Evolutionary conservation across 225 moss, liverwort and hornwort genomes (phyloP).

Genomic region (Asterella californica): DNA sequence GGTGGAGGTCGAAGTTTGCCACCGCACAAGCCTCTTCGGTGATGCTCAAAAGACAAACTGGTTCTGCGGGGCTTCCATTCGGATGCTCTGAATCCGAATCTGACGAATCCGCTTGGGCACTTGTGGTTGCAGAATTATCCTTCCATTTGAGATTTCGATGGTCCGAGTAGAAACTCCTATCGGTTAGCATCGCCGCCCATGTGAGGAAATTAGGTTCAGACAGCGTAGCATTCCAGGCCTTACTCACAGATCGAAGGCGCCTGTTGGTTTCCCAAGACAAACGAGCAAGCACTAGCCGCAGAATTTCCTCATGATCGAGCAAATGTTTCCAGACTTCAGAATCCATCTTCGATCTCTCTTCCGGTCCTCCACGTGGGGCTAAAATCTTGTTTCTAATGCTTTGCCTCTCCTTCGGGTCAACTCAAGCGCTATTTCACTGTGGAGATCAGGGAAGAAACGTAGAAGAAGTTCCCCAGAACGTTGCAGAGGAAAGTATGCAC

Average conservation of each 20-base stretch:
- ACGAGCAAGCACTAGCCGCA: not conserved
- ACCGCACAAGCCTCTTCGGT: not conserved
- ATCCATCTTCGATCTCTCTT: not conserved
- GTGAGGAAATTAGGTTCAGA: slow-evolving; percentile 14
- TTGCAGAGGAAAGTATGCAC: too few species aligned
- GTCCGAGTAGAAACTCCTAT: not conserved
- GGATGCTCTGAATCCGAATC: too few species aligned
- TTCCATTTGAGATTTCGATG: not conserved
- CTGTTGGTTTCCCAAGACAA: not conserved
- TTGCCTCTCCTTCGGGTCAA: too few species aligned
- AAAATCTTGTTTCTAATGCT: too few species aligned
- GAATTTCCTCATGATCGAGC: slow-evolving; percentile 12
- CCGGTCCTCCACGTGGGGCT: not conserved
- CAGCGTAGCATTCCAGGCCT: slow-evolving; percentile 1
- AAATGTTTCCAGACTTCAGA: slow-evolving; percentile 9
- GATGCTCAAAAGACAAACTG: slow-evolving; percentile 10
- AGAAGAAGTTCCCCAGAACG: too few species aligned
- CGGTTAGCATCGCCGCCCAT: not conserved
- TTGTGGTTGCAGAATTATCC: not conserved
- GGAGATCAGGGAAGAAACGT: too few species aligned
- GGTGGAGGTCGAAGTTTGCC: not conserved
- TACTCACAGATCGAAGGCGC: slow-evolving; percentile 10
- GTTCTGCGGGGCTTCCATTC: not conserved
- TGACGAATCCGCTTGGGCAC: not conserved
- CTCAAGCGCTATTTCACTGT: too few species aligned